Evolutionary conservation across 352 stramenopile genomes (phyloP).

Genomic region (Pythium dissimile): DNA sequence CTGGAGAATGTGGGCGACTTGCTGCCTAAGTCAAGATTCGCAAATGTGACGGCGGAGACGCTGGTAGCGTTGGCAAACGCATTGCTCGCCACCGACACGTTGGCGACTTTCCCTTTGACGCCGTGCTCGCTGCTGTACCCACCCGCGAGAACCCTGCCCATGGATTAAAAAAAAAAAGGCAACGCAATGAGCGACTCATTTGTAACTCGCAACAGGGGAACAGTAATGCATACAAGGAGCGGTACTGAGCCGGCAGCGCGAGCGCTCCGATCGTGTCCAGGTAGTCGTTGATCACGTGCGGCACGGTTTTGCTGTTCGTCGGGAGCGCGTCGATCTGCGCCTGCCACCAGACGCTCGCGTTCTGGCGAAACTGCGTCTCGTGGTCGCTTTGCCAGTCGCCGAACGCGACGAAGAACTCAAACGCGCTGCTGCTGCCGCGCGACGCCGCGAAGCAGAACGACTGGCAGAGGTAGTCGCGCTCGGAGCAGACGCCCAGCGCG

Average conservation of each 20-base stretch:
- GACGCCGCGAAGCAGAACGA: constrained; percentile 1
- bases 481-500: neutral
- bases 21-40: constrained; percentile 3
- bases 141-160: constrained; percentile 1
- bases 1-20: neutral
- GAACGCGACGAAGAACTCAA: constrained; percentile 1
- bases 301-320: neutral
- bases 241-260: neutral
- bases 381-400: constrained; percentile 7
- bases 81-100: constrained; percentile 7
- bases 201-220: neutral
- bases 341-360: constrained; percentile 4
- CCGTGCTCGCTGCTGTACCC: constrained; percentile 9
- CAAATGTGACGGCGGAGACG: constrained; percentile 7
- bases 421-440: neutral
- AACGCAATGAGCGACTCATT: neutral
- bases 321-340: constrained; percentile 1
- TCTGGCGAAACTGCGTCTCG: constrained; percentile 1
- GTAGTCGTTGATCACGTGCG: neutral
- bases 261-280: neutral
- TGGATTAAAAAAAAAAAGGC: neutral
- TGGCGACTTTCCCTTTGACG: constrained; percentile 12
- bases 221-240: constrained; percentile 1
- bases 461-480: neutral
- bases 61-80: constrained; percentile 6